Base-by-base conservation (phyloP, 1,284 basidiomycete species). In the Melampsora americana region DNA sequence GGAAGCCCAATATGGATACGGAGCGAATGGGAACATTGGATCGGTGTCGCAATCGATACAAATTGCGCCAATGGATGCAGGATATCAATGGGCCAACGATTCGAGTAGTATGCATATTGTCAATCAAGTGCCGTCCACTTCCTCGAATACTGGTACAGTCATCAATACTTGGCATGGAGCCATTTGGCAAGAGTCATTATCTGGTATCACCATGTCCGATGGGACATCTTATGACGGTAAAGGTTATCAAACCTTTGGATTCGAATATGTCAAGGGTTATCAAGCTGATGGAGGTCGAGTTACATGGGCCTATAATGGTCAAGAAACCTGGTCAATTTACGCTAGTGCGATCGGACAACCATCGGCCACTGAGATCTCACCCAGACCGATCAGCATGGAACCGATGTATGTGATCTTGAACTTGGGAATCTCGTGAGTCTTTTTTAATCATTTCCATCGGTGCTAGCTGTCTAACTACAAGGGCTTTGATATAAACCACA, bases 171-270 rank as follows among this genome's bases (percentile, higher is more conserved):
- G 88, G 81, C 83, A 80, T 59, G 87, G 88, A 60, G 86, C 85
- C 69, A 85, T 85, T 0, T 86, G 86, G 79, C 90, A 90, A 79
- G 89, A 90, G 80, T 89, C 90, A 12, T 87, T 87, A 0, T 88
- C 88, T 2, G 86, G 78, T 20, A 79, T 82, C 32, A 78, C 80
- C 0, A 59, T 79, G 2, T 79, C 81, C 5, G 77, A 78, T 53
- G 81, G 81, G 59, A 46, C 56, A 5, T 80, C 81, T 14, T 78
- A 81, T 2, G 80, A 82, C 71, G 75, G 78, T 44, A 78, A 77
- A 39, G 79, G 79, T 18, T 74, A 26, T 44, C 71, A 74, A 26
- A 79, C 80, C 16, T 74, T 74, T 61, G 80, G 79, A 30, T 80
- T 78, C 48, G 80, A 79, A 16, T 82, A 80, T 69, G 56, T 78